Conservation (phyloP, 352 stramenopile genomes). For the Globisporangium uncinulatum region DNA sequence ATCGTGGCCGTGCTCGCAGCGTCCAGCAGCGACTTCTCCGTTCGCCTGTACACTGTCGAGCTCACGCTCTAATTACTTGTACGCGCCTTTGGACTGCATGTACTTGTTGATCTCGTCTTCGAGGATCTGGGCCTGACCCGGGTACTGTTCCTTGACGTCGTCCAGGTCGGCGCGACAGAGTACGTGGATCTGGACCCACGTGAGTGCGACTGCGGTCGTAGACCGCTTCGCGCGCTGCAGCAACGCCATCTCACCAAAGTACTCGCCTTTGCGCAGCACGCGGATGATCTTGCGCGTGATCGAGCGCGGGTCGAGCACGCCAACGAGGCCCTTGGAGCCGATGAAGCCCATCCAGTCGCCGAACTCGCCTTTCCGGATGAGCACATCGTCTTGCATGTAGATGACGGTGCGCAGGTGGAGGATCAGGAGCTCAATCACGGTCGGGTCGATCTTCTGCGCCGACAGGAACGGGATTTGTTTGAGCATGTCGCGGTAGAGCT, state of each 20-base stretch:
- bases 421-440: slow-evolving; percentile 77
- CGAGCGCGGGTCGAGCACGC: slow-evolving; percentile 52
- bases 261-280: slow-evolving; percentile 65
- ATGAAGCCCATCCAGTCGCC: slow-evolving; percentile 85
- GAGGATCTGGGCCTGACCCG: slow-evolving; percentile 44
- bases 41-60: slow-evolving; percentile 39
- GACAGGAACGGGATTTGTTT: slow-evolving; percentile 77
- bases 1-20: slow-evolving; percentile 21
- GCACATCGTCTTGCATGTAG: slow-evolving; percentile 78
- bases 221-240: slow-evolving; percentile 59
- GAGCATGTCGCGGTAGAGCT: slow-evolving; percentile 74
- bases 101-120: slow-evolving; percentile 77
- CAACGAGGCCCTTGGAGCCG: slow-evolving; percentile 58
- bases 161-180: slow-evolving; percentile 54
- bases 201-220: slow-evolving; percentile 55
- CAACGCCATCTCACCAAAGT: slow-evolving; percentile 75
- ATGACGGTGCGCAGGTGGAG: slow-evolving; percentile 63
- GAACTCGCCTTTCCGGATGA: slow-evolving; percentile 76
- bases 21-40: slow-evolving; percentile 44
- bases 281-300: slow-evolving; percentile 44
- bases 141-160: slow-evolving; percentile 57
- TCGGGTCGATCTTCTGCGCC: slow-evolving; percentile 46
- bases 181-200: slow-evolving; percentile 76
- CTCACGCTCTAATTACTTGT: slow-evolving; percentile 28
- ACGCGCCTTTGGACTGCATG: slow-evolving; percentile 57